A percentile compares a stretch with the other conserved stretches of the same genome.
phyloP scores from a whole-genome alignment of 106 monocot genomes.

The Platanthera zijinensis region DNA sequence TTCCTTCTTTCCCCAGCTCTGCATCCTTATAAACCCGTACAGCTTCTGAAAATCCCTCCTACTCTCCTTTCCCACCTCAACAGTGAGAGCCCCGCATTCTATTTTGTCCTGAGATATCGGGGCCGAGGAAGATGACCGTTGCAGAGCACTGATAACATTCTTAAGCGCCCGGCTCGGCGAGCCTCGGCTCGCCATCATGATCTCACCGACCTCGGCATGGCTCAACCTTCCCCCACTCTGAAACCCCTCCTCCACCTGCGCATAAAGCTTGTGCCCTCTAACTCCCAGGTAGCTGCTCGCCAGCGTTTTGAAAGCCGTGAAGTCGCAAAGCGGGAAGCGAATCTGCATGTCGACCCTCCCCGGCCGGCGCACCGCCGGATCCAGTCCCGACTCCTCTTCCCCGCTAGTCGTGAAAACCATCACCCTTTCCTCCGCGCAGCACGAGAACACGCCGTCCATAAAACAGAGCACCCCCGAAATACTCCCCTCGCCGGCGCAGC shows the following conservation, averaged over 20 bases:
- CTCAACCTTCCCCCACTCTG: constrained; percentile 37
- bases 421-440: constrained; percentile 63
- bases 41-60: constrained; percentile 50
- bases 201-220: constrained; percentile 62
- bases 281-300: constrained; percentile 56
- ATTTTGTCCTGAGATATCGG: background rate
- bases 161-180: constrained; percentile 61
- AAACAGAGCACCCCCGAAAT: constrained; percentile 20
- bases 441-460: constrained; percentile 73
- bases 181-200: constrained; percentile 51
- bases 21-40: constrained; percentile 41
- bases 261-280: constrained; percentile 65
- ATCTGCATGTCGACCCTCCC: constrained; percentile 56
- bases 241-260: constrained; percentile 60
- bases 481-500: background rate
- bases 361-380: constrained; percentile 39
- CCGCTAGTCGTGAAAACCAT: constrained; percentile 65
- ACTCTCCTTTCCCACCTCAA: constrained; percentile 12
- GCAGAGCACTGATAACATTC: constrained; percentile 38
- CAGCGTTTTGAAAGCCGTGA: constrained; percentile 53
- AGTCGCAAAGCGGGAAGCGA: constrained; percentile 60
- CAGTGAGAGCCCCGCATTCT: background rate
- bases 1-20: constrained; percentile 30
- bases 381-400: constrained; percentile 15
- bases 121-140: constrained; percentile 8